Conservation (phyloP, 179 eudicot genomes). For the Camellia oleifera region DNA sequence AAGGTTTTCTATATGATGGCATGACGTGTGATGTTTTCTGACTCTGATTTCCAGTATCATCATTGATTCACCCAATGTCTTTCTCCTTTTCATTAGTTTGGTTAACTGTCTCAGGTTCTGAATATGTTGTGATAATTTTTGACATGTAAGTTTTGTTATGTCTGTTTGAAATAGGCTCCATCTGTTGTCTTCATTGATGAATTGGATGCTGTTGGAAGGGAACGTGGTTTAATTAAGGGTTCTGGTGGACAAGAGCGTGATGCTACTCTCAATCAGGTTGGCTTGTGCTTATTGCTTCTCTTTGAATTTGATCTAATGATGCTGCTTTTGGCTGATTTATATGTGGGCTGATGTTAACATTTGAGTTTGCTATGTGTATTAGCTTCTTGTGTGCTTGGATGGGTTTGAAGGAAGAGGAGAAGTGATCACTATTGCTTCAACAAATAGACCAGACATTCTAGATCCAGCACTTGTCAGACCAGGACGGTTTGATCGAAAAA, state of each 20-base stretch:
- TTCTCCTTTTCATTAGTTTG: neutral
- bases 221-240: constrained; percentile 91
- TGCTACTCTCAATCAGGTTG: constrained; percentile 93
- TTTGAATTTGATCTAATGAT: neutral
- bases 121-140: neutral
- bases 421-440: constrained; percentile 91
- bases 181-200: constrained; percentile 97
- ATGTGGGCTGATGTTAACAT: neutral
- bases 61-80: neutral
- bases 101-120: neutral
- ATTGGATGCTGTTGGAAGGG: constrained; percentile 97
- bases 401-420: constrained; percentile 98
- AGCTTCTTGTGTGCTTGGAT: constrained; percentile 93
- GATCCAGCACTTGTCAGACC: constrained; percentile 96
- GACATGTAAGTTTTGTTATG: constrained; percentile 15
- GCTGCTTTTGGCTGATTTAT: neutral
- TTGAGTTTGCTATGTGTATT: constrained; percentile 15
- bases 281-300: constrained; percentile 4
- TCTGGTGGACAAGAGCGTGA: constrained; percentile 99
- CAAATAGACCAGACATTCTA: constrained; percentile 91
- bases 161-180: constrained; percentile 62
- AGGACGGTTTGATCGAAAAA: constrained; percentile 89
- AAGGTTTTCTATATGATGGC: neutral
- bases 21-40: neutral
- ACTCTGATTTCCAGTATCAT: neutral